Percentiles rank a stretch among this genome's conserved stretches.
Conservation (phyloP, 176 grass and related monocot genomes). For the Rhynchospora breviuscula region DNA sequence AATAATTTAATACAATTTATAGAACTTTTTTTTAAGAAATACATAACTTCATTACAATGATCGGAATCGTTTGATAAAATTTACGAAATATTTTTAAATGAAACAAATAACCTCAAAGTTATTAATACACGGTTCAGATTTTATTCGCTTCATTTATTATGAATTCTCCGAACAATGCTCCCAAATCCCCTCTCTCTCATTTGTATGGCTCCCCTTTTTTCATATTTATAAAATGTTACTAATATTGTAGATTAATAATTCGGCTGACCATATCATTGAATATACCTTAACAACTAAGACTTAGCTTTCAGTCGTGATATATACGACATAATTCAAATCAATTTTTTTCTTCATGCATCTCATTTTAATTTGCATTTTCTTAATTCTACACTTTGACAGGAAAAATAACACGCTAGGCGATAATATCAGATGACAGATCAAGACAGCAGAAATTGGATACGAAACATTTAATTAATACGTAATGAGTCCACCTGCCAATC, state of each 20-base stretch:
- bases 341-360: background rate
- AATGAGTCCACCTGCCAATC: background rate
- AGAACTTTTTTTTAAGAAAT: no score
- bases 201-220: background rate
- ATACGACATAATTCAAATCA: background rate
- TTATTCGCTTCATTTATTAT: no score
- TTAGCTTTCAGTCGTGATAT: background rate
- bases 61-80: no score
- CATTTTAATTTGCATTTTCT: background rate
- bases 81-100: no score
- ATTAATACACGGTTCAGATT: no score
- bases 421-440: no score
- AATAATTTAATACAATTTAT: no score
- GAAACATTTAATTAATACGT: background rate
- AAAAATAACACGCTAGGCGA: background rate
- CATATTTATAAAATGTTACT: background rate
- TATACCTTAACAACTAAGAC: background rate
- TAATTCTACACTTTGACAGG: background rate
- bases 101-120: no score
- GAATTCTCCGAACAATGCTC: background rate
- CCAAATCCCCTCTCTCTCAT: background rate
- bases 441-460: no score
- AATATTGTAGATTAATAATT: background rate
- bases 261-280: background rate
- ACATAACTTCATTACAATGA: no score